Base-by-base conservation (phyloP, 352 stramenopile species). In the Pythium guiyangense region DNA sequence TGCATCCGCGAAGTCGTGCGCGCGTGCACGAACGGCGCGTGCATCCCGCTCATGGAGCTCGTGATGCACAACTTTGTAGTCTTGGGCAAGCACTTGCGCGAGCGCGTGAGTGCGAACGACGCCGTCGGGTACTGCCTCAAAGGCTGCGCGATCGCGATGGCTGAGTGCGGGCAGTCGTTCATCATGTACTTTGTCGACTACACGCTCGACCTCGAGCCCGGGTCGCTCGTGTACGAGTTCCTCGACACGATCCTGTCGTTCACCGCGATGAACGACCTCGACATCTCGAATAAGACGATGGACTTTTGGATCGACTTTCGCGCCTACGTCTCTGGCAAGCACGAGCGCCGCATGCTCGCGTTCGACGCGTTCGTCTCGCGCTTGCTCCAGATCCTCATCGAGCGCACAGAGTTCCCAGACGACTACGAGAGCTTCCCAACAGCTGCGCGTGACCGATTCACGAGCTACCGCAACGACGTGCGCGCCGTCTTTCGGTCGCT, bases 271-370 rank as follows among this genome's bases (percentile, higher is more conserved):
- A 73, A 78, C 49, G 72, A 90, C 53, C 61, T 92, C 29, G 60
- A 84, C 9, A 73, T 83, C 18, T 90, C 83, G 6, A 90, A 90
- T 46, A 77, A 84, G 57, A 92, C 78, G 20, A 92, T 90, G 79
- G 73, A 83, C 11, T 92, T 92, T 31, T 92, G 83, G 83, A 86
- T 92, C 60, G 73, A 86, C 39, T 91, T 92, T 37, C 73, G 81
- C 27, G 49, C 61, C 8, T 92, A 92, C 54, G 64, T 92, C 34
- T 89, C 77, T 8, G 83, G 83, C 40, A 92, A 92, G 57, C 64
- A 92, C 54, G 80, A 92, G 40, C 47, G 73, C n/a, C 77, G 77
- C 25, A 88, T 89, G 64, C 52, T 63, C 37, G 73, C 74, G 12
- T 91, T 90, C 54, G 79, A 90, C 50, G 62, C 71, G 3, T 92